These are phyloP conservation scores for Blastobotrys persicus DNA, from an alignment of 1,139 yeast species.

Conservation along the genomic window DNA sequence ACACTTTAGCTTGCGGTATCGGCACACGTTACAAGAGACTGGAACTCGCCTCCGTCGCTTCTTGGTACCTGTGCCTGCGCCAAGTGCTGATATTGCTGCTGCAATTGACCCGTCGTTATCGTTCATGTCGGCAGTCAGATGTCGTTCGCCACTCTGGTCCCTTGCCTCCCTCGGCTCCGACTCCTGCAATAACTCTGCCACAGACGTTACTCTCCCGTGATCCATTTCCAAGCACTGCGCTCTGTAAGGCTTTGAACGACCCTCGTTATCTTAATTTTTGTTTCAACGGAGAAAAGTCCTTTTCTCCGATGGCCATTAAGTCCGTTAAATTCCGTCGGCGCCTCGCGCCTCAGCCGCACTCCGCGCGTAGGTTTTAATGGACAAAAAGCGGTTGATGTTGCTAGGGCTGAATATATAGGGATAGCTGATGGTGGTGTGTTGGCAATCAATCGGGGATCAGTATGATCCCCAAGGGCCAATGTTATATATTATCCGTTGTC, in stretches of 20 bases:
- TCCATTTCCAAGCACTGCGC: not conserved
- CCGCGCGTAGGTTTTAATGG: no score
- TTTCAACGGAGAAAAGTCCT: not conserved
- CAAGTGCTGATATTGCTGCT: not conserved
- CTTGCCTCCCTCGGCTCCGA: not conserved
- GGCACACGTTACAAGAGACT: conserved; percentile 27
- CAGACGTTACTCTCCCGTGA: conserved; percentile 9
- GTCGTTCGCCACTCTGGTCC: not conserved
- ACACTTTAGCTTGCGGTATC: conserved; percentile 29
- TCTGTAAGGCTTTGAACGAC: not conserved
- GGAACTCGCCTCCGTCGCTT: conserved; percentile 25
- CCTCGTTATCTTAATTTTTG: not conserved
- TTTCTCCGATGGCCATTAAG: not conserved
- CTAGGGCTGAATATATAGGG: no score
- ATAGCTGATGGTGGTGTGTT: no score
- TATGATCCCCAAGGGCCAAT: no score
- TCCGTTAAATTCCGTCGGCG: conserved; percentile 1
- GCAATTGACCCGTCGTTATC: not conserved
- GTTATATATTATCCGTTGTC: no score
- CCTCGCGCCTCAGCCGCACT: no score
- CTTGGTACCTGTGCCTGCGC: conserved; percentile 5
- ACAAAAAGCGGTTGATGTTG: no score
- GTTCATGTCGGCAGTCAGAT: not conserved
- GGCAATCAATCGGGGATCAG: no score
- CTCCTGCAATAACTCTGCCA: conserved; percentile 12